Percentiles rank a stretch among this genome's conserved stretches.
Evolutionary conservation across 306 rosid species (phyloP).

Genomic region (Corylus avellana): DNA sequence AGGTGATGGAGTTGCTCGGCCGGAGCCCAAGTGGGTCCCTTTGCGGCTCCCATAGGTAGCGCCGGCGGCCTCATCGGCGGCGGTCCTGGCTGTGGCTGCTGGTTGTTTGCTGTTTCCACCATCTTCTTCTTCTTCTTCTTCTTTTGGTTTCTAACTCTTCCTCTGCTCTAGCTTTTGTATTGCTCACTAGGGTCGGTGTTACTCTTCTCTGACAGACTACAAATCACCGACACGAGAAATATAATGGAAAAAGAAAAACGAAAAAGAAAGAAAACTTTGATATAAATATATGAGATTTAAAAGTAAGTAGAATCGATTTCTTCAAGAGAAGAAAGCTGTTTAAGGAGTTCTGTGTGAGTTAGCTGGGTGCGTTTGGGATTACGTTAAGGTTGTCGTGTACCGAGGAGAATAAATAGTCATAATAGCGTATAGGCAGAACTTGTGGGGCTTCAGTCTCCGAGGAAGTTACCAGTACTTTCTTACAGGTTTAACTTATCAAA

Average conservation of each 20-base stretch:
- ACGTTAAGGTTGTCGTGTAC: conserved; percentile 22
- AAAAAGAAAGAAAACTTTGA: not conserved
- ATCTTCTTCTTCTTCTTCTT: conserved; percentile 29
- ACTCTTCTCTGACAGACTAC: not conserved
- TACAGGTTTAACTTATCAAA: not conserved
- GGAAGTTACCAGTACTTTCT: conserved; percentile 9
- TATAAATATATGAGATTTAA: not conserved
- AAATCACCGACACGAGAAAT: conserved; percentile 19
- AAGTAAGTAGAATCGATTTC: not conserved
- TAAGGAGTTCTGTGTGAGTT: not conserved
- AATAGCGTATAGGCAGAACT: conserved; percentile 1
- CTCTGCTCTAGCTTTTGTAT: not conserved
- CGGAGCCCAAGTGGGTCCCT: conserved; percentile 78
- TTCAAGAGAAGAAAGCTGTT: not conserved
- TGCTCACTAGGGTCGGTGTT: not conserved
- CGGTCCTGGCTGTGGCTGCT: conserved; percentile 45
- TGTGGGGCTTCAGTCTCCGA: conserved; percentile 23
- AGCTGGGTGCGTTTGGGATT: conserved; percentile 3
- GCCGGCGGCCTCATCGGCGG: conserved; percentile 38
- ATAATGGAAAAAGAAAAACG: not conserved
- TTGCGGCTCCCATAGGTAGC: conserved; percentile 51
- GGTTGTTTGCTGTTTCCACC: conserved; percentile 67
- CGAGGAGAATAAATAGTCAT: not conserved
- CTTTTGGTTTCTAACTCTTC: not conserved
- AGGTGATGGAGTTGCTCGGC: conserved; percentile 83